phyloP scores from a whole-genome alignment of 2,329 filamentous ascomycete genomes.

The Cytospora leucostoma region DNA sequence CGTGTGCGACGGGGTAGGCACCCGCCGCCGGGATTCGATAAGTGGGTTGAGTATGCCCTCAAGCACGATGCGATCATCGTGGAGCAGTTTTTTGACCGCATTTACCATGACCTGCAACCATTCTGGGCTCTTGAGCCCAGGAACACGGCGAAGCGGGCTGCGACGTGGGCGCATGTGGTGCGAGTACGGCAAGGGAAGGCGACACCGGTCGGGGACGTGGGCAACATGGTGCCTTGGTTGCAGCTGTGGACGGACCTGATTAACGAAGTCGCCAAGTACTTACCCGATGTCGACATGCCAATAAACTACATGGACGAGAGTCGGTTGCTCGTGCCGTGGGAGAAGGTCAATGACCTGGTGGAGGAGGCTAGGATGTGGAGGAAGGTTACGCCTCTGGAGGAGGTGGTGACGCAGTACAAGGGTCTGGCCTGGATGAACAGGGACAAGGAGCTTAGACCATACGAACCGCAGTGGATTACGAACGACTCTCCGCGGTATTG shows the following conservation, averaged over 20 bases:
- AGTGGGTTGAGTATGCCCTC: conserved; percentile 49
- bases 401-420: conserved; percentile 48
- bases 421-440: conserved; percentile 42
- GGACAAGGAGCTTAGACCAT: conserved; percentile 33
- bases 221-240: conserved; percentile 47
- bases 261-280: conserved; percentile 50
- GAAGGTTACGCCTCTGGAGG: conserved; percentile 43
- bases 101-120: conserved; percentile 53
- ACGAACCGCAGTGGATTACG: conserved; percentile 51
- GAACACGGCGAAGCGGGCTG: conserved; percentile 38
- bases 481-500: conserved; percentile 54
- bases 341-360: conserved; percentile 55
- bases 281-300: conserved; percentile 68
- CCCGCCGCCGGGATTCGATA: conserved; percentile 51
- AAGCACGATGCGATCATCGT: conserved; percentile 46
- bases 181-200: conserved; percentile 50
- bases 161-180: conserved; percentile 49
- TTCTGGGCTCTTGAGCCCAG: conserved; percentile 56
- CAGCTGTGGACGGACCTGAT: conserved; percentile 53
- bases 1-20: conserved; percentile 49
- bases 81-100: conserved; percentile 55
- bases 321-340: conserved; percentile 60
- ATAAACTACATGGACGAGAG: conserved; percentile 67
- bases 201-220: conserved; percentile 41
- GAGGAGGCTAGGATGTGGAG: conserved; percentile 48